Base-by-base conservation (phyloP, 371 early-diverging fungal genomes). In the Capniomyces stellatus region DNA sequence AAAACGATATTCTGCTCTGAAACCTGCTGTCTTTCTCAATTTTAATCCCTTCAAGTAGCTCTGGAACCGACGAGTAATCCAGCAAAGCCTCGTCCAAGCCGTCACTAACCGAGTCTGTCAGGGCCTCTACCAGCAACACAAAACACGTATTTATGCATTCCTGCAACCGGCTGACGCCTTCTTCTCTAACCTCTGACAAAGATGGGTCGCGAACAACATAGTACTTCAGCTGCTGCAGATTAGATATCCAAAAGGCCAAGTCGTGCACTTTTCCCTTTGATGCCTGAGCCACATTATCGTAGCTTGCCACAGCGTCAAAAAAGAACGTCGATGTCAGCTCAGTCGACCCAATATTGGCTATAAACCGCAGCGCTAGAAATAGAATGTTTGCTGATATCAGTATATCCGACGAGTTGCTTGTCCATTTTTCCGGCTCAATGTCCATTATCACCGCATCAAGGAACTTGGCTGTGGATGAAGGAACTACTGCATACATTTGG, bases 161-260 rank as follows among this genome's bases (percentile, higher is more conserved):
- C 10, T 44, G 44, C 10, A 44, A 10, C 21, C 21, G 4, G 22
- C 10, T 22, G 6, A 44, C 19, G 4, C 19, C 19, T 22, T 25
- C 29, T 6, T 64, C 64, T 40, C 57, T 62, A 1, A 86, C 82
- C 12, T 72, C 59, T n/a, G 64, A 53, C 15, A 92, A 72, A 0
- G 76, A 75, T 2, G 72, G 43, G 61, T 93, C 94, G 48, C 81
- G 78, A 60, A 83, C 79, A 29, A 93, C 61, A 58, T 82, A 91
- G 51, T 78, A 78, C 2, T 85, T 56, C 2, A 93, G 70, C 35
- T 77, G 79, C 25, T 75, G 75, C 39, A 72, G 59, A 62, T 92
- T 92, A 29, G 88, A 71, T 23, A 88, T 70, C 92, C 91, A 91
- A 57, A 79, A 88, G 3, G 81, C 75, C 18, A 79, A 65, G 15